Evolutionary conservation across 202 grass and related monocot genomes (phyloP).

Genomic region (Panicum hallii): DNA sequence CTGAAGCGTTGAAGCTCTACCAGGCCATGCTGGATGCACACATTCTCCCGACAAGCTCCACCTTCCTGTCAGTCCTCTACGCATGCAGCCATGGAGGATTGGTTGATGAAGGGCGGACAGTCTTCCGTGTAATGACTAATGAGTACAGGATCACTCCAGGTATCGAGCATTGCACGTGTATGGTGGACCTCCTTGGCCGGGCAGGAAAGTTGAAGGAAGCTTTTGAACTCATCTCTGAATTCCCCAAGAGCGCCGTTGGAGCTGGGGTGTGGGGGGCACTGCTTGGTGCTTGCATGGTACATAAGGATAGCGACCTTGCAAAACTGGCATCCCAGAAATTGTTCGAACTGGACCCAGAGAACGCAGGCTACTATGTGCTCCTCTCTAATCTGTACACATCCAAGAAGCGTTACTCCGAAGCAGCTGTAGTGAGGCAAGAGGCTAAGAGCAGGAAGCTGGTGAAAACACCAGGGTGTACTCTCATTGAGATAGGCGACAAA

Average conservation of each 20-base stretch:
- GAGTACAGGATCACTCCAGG: constrained; percentile 57
- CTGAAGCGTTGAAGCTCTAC: constrained; percentile 73
- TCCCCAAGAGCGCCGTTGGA: constrained; percentile 55
- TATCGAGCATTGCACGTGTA: constrained; percentile 74
- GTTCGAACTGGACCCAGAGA: constrained; percentile 73
- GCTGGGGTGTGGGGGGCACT: constrained; percentile 80
- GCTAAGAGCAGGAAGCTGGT: constrained; percentile 60
- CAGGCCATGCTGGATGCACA: constrained; percentile 55
- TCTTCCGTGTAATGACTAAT: constrained; percentile 62
- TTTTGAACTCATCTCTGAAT: constrained; percentile 57
- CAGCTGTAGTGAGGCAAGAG: constrained; percentile 74
- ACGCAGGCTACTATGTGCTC: constrained; percentile 67
- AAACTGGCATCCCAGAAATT: constrained; percentile 66
- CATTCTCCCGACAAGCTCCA: constrained; percentile 64
- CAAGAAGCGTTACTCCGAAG: constrained; percentile 67
- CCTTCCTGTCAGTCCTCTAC: constrained; percentile 71
- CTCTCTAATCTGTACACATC: constrained; percentile 82
- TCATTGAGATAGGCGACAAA: constrained; percentile 60
- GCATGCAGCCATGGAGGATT: constrained; percentile 77
- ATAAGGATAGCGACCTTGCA: constrained; percentile 67
- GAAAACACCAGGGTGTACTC: constrained; percentile 75
- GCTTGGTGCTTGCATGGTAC: constrained; percentile 74
- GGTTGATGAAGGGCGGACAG: constrained; percentile 55
- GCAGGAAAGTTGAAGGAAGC: constrained; percentile 66
- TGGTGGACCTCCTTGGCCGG: constrained; percentile 83